Base-by-base conservation (phyloP, 495 filamentous ascomycete species). In the Trypethelium eluteriae region DNA sequence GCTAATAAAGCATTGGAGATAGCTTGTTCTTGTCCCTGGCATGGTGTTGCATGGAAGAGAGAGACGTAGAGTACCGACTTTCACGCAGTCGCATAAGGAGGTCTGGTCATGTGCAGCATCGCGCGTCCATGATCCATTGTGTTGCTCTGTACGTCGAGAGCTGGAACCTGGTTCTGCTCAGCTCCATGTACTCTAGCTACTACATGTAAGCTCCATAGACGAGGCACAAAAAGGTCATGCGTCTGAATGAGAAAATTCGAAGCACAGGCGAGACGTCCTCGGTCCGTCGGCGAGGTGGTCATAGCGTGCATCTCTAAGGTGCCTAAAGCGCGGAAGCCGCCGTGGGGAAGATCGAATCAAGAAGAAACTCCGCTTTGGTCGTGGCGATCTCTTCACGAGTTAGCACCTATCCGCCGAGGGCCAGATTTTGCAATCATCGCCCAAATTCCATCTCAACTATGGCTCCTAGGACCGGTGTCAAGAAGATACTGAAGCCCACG, bases 291-390 rank as follows among this genome's bases (percentile, higher is more conserved):
- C 14, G 53, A 34, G 32, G 10, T 59, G 53, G 25, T 59, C 53
- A 11, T 59, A 32, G 53, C 53, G 32, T 6, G 5, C 53, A 59
- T 59, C 53, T 4, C 32, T 59, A 32, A 5, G 36, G 10, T n/a
- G 25, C 25, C 25, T 25, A 25, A 25, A 25, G 25, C 14, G 53
- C 53, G 53, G 53, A 59, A 32, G 25, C 53, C 25, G 25, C 53
- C 53, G 53, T 59, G 53, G 53, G 53, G 2, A 59, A 59, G 53
- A 9, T 59, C 53, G 53, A 36, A 59, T 59, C 3, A 3, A 59
- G 53, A 9, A 59, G 36, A 59, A 59, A 6, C 18, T 18, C 53
- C 53, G 53, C 5, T 18, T 59, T 7, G 32, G 32, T 9, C 12
- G 49, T 53, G 49, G n/a, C 49, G 25, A 53, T 53, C 53, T 44